phyloP scores from a whole-genome alignment of 2,329 filamentous ascomycete species.

The Penicillium rolfsii region DNA sequence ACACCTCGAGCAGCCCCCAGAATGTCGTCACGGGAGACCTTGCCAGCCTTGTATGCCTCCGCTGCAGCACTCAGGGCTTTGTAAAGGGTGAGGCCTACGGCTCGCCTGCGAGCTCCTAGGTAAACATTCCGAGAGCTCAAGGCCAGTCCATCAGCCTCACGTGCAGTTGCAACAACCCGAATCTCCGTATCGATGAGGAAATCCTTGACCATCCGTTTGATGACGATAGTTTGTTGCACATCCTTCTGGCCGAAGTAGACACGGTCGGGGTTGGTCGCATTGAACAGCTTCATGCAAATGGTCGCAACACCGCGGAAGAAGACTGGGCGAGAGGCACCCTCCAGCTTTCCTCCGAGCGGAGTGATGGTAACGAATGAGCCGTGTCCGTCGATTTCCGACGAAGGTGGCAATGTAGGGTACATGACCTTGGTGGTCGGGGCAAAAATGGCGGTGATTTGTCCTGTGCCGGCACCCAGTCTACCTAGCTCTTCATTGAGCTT shows the following conservation, averaged over 20 bases:
- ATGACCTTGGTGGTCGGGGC: slow-evolving; percentile 80
- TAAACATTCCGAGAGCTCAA: slow-evolving; percentile 95
- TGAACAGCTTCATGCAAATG: slow-evolving; percentile 92
- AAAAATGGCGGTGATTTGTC: slow-evolving; percentile 80
- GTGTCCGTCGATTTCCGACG: slow-evolving; percentile 71
- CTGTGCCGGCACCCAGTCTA: slow-evolving; percentile 55
- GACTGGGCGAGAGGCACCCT: slow-evolving; percentile 83
- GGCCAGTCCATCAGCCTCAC: slow-evolving; percentile 81
- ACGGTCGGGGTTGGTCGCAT: slow-evolving; percentile 74
- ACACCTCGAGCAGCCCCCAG: slow-evolving; percentile 70
- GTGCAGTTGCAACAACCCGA: slow-evolving; percentile 71
- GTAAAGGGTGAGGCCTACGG: slow-evolving; percentile 71
- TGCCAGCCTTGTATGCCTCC: slow-evolving; percentile 61
- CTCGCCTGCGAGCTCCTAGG: slow-evolving; percentile 73
- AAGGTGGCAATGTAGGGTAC: slow-evolving; percentile 80
- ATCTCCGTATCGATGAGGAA: slow-evolving; percentile 79
- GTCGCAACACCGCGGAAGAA: slow-evolving; percentile 97
- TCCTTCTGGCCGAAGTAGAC: slow-evolving; percentile 98
- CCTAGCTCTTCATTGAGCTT: slow-evolving; percentile 73
- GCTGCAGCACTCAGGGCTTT: slow-evolving; percentile 73
- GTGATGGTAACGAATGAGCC: slow-evolving; percentile 93
- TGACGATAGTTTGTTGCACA: slow-evolving; percentile 90
- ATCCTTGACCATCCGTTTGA: slow-evolving; percentile 83
- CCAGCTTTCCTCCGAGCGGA: slow-evolving; percentile 77
- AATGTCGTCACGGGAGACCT: slow-evolving; percentile 65